Evolutionary conservation across 495 filamentous ascomycete species (phyloP).

Genomic region (Penicillium arizonense): DNA sequence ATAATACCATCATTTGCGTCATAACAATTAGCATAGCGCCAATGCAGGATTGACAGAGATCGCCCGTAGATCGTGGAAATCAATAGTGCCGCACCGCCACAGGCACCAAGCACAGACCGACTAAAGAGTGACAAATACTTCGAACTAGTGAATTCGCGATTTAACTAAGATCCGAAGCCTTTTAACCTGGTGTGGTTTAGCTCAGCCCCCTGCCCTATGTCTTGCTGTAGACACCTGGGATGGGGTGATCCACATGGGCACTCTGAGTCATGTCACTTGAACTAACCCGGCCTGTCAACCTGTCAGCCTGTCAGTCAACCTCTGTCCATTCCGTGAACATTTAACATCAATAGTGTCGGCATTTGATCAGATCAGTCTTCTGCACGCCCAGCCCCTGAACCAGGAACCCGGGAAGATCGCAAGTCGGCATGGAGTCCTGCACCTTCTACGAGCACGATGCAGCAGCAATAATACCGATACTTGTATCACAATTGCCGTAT

Average conservation of each 20-base stretch:
- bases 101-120: slow-evolving; percentile 21
- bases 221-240: background rate
- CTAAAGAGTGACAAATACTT: slow-evolving; percentile 22
- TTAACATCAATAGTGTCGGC: slow-evolving; percentile 7
- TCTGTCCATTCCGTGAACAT: background rate
- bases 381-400: background rate
- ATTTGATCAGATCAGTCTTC: background rate
- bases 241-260: background rate
- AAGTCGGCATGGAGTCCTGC: background rate
- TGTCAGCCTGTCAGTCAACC: slow-evolving; percentile 16
- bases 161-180: background rate
- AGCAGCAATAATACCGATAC: slow-evolving; percentile 39
- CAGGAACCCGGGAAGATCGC: slow-evolving; percentile 9
- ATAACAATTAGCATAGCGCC: background rate
- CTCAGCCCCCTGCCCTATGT: background rate
- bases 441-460: slow-evolving; percentile 37
- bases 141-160: background rate
- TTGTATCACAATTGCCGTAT: slow-evolving; percentile 50
- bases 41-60: slow-evolving; percentile 21
- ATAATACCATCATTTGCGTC: background rate
- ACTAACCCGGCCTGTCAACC: background rate
- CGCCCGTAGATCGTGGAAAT: slow-evolving; percentile 19
- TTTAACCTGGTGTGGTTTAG: background rate
- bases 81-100: slow-evolving; percentile 32
- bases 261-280: slow-evolving; percentile 1